These are phyloP conservation scores for Penicillium riverlandense DNA, from an alignment of 495 filamentous ascomycete genomes.

Conservation along the genomic window DNA sequence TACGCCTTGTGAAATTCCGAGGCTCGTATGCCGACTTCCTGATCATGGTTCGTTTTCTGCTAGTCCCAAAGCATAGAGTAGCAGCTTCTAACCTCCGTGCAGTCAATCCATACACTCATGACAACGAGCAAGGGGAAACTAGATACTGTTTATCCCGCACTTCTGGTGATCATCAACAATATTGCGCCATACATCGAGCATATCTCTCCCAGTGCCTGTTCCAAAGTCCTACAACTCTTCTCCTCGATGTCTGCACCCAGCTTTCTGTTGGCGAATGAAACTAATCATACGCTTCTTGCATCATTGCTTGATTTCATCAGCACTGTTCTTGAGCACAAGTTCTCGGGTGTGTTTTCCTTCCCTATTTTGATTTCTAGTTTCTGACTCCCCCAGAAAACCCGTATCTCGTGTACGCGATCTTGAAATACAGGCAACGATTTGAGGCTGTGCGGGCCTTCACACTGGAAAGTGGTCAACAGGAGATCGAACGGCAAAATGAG, in stretches of 20 bases:
- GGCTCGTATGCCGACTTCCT: constrained; percentile 93
- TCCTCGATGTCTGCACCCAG: constrained; percentile 90
- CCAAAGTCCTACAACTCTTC: constrained; percentile 83
- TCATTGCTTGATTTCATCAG: constrained; percentile 89
- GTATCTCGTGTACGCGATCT: constrained; percentile 71
- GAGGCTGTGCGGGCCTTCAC: constrained; percentile 88
- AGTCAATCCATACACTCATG: constrained; percentile 92
- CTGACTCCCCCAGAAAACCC: constrained; percentile 57
- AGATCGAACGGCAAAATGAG: constrained; percentile 75
- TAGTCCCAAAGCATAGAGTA: background rate
- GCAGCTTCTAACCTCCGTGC: constrained; percentile 22
- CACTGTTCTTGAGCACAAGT: constrained; percentile 87
- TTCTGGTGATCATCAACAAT: constrained; percentile 91
- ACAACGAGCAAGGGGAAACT: constrained; percentile 88
- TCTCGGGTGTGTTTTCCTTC: constrained; percentile 51
- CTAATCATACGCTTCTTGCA: constrained; percentile 73
- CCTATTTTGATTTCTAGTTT: background rate
- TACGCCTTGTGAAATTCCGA: constrained; percentile 74
- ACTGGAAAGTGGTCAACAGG: constrained; percentile 88
- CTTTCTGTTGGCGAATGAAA: constrained; percentile 93
- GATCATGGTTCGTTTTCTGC: constrained; percentile 54
- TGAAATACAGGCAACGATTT: constrained; percentile 76
- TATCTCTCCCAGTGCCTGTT: constrained; percentile 64
- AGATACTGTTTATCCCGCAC: constrained; percentile 84
- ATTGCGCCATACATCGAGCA: constrained; percentile 76